Base-by-base conservation (phyloP, 345 rosid genomes). In the Sisymbrium irio region DNA sequence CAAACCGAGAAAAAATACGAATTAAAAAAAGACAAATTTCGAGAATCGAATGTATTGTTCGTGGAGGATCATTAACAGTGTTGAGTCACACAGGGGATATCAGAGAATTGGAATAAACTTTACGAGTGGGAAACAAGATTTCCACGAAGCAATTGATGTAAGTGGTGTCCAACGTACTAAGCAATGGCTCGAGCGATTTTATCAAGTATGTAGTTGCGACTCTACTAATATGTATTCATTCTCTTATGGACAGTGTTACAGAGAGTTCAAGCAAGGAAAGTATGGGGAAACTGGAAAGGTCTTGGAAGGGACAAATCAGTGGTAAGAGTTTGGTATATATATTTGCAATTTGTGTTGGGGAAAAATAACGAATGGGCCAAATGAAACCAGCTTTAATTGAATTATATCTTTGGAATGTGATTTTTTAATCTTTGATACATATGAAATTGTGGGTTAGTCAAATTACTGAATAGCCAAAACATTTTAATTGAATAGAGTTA, bases 71-170 rank as follows among this genome's bases (percentile, higher is more conserved):
- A 40, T 41, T 58, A 7, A 49, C 36, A 18, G 30, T 25, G 35
- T 47, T 30, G 54, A 30, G 27, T 72, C 51, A 13, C 62, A 80
- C 86, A 90, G 98, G 75, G 96, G 93, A 70, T 93, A 86, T 80
- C 88, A 93, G 71, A 87, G 85, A 67, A 19, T 89, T 30, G 87
- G 87, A 68, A 86, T 86, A 82, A 93, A 93, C 58, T 57, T 84
- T 73, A 93, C 97, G 30, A 84, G 83, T 80, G 98, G 89, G 30
- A 63, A 65, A 28, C 88, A 91, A 54, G 96, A 90, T 50, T 76
- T 86, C 76, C 96, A 82, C 12, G 92, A 90, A 84, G 97, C 98
- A 42, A 87, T 89, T 53, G 97, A 93, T 79, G 92, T 93, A 70
- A 18, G 83, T 27, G 4, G 25, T 27, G 4, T 90, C 93, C 75